A percentile compares a stretch with the other conserved stretches of the same genome.
Conservation (phyloP, 768 basidiomycete species). For the Pulveroboletus sp. region DNA sequence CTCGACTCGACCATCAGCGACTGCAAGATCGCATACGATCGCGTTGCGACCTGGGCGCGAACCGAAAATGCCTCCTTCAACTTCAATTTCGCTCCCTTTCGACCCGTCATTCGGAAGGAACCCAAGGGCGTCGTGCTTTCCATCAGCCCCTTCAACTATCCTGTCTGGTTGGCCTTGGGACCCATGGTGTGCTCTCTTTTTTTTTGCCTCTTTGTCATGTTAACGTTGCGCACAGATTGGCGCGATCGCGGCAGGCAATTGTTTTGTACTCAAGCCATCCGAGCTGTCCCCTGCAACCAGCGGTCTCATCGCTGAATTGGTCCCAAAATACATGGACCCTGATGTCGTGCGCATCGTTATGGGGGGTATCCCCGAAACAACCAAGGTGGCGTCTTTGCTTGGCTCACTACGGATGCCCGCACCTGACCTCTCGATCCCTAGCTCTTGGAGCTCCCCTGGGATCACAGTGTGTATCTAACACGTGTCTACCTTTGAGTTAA, state of each 20-base stretch:
- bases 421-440: conserved; percentile 22
- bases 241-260: conserved; percentile 77
- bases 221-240: conserved; percentile 40
- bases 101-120: conserved; percentile 65
- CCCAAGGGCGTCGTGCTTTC: conserved; percentile 73
- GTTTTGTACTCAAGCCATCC: conserved; percentile 71
- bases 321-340: conserved; percentile 72
- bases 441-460: conserved; percentile 73
- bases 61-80: conserved; percentile 54
- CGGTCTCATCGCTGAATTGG: conserved; percentile 57
- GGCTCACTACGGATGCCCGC: not conserved
- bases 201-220: not conserved
- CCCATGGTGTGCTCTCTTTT: conserved; percentile 46
- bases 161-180: conserved; percentile 52
- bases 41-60: conserved; percentile 73
- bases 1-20: conserved; percentile 52
- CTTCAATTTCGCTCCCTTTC: conserved; percentile 53
- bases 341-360: conserved; percentile 62
- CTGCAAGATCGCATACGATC: conserved; percentile 51
- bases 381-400: conserved; percentile 35
- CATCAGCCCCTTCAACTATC: conserved; percentile 75
- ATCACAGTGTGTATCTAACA: conserved; percentile 39
- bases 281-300: conserved; percentile 58
- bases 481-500: not conserved
- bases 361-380: conserved; percentile 64